Evolutionary conservation across 306 rosid species (phyloP).

Genomic region (Parietaria judaica): DNA sequence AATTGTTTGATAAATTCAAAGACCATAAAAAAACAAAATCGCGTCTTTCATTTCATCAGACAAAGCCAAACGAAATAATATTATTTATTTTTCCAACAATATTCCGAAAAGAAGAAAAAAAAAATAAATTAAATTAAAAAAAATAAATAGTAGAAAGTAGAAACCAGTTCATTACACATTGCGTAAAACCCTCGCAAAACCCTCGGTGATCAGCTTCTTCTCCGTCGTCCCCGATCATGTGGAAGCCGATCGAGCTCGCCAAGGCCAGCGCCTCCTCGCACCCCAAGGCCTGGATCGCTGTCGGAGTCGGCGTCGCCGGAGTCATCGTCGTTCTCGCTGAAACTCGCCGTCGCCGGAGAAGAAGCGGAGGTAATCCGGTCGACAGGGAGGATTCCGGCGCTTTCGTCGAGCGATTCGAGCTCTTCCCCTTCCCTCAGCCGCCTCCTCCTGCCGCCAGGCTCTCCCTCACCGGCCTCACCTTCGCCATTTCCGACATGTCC

Average conservation of each 20-base stretch:
- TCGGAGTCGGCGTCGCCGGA: constrained; percentile 56
- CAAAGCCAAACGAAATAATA: not conserved
- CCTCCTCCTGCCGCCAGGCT: constrained; percentile 51
- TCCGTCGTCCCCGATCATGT: constrained; percentile 21
- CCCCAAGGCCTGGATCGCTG: constrained; percentile 52
- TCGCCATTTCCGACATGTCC: constrained; percentile 57
- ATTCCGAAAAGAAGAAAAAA: not conserved
- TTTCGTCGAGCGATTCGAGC: constrained; percentile 47
- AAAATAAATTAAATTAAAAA: not conserved
- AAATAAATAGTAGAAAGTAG: not conserved
- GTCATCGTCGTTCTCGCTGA: constrained; percentile 37
- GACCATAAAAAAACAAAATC: not conserved
- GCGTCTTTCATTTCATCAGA: not conserved
- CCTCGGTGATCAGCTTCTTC: constrained; percentile 12
- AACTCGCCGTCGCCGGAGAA: constrained; percentile 32
- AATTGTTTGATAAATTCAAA: too few species aligned
- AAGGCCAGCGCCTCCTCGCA: constrained; percentile 46
- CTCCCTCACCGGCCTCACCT: constrained; percentile 38
- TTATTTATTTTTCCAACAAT: too few species aligned
- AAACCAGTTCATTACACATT: too few species aligned
- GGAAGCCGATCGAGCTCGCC: constrained; percentile 32
- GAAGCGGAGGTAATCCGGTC: constrained; percentile 6
- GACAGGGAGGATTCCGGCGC: constrained; percentile 38
- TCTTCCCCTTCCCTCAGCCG: constrained; percentile 57
- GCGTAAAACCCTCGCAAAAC: constrained; percentile 49